These are phyloP conservation scores for Aspergillus terreus DNA, from an alignment of 2,329 filamentous ascomycete species.

Conservation along the genomic window DNA sequence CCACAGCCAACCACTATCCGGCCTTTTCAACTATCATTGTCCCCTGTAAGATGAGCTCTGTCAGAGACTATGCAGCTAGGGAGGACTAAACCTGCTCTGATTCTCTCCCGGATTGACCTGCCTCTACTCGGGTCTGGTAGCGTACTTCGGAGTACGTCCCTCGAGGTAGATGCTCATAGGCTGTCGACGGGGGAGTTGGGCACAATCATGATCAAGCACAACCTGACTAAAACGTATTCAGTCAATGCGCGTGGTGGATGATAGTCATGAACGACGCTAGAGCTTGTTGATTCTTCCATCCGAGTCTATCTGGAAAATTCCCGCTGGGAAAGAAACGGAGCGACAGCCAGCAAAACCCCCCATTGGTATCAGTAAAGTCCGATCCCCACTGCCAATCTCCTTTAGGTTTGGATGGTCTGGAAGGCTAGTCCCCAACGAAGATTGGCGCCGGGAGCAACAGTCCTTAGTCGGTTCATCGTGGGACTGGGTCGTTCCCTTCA, in stretches of 20 bases:
- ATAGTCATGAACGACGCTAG: background rate
- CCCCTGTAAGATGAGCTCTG: conserved; percentile 6
- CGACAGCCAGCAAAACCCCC: background rate
- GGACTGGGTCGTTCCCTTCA: no score
- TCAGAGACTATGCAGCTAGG: conserved; percentile 15
- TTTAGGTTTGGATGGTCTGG: conserved; percentile 19
- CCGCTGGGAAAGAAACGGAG: background rate
- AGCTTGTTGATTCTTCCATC: background rate
- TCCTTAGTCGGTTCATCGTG: background rate
- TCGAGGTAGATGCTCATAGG: background rate
- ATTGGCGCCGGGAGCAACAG: conserved; percentile 9
- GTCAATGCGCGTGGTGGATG: no score
- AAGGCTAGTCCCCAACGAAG: conserved; percentile 19
- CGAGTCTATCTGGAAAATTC: background rate
- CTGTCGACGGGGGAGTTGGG: no score
- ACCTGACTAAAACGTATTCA: no score
- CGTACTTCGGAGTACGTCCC: background rate
- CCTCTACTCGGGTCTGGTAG: background rate
- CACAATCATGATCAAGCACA: no score
- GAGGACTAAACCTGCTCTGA: conserved; percentile 2
- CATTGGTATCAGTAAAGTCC: conserved; percentile 8
- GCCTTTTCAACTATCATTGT: background rate
- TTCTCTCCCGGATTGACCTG: background rate
- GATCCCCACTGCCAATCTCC: conserved; percentile 5
- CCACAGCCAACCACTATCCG: background rate